Evolutionary conservation across 2,329 filamentous ascomycete species (phyloP).

Genomic region (Penicillium sp.): DNA sequence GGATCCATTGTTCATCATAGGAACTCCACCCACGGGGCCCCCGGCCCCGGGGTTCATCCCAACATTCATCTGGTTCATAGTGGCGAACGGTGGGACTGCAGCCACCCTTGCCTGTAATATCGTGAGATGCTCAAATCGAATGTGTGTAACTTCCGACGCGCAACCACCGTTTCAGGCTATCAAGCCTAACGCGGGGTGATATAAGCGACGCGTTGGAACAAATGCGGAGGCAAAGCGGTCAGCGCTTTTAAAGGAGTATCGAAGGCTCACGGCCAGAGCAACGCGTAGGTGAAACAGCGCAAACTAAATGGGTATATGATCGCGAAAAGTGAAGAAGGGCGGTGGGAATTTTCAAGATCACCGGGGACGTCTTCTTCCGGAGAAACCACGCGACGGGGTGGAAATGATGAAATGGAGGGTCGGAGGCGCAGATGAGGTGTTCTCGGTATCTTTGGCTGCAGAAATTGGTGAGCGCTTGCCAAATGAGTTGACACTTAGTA

Average conservation of each 20-base stretch:
- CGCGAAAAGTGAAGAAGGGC: conserved; percentile 5
- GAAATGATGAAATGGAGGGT: conserved; percentile 14
- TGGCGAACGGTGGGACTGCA: conserved; percentile 34
- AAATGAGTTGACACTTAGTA: conserved; percentile 4
- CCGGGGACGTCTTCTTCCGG: conserved; percentile 11
- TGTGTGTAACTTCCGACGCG: conserved; percentile 25
- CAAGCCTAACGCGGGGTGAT: conserved; percentile 30
- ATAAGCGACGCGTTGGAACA: conserved; percentile 17
- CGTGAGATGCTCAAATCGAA: conserved; percentile 30
- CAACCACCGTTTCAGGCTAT: conserved; percentile 35
- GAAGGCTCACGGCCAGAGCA: neutral
- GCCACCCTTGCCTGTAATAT: conserved; percentile 37
- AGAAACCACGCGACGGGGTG: conserved; percentile 22
- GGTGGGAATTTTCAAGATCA: conserved; percentile 13
- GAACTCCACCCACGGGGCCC: conserved; percentile 57
- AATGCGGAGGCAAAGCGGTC: conserved; percentile 20
- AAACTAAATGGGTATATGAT: conserved; percentile 3
- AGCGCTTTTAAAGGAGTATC: conserved; percentile 11
- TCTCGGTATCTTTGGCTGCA: conserved; percentile 5
- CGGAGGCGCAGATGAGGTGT: conserved; percentile 15
- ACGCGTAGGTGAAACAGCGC: conserved; percentile 11
- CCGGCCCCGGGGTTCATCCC: conserved; percentile 56
- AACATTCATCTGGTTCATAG: conserved; percentile 60
- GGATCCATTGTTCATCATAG: conserved; percentile 55
- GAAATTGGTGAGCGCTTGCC: conserved; percentile 13